phyloP scores from a whole-genome alignment of 768 basidiomycete genomes.

The Dendrothele bispora region DNA sequence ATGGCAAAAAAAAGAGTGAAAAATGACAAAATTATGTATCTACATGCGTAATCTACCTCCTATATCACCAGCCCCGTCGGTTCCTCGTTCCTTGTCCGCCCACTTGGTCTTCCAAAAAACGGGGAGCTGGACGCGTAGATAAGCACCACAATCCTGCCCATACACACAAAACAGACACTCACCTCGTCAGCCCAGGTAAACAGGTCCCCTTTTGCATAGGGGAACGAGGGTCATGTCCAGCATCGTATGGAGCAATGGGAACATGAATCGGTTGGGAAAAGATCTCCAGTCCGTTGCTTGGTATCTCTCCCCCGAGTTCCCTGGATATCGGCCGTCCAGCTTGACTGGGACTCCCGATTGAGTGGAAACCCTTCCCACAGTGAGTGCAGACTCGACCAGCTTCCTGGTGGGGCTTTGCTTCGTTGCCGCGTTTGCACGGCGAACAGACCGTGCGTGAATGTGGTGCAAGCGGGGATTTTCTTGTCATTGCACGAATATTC shows the following conservation, averaged over 20 bases:
- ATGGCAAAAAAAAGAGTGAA: no score
- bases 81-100: no score
- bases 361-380: not conserved
- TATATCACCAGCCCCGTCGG: no score
- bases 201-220: not conserved
- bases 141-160: not conserved
- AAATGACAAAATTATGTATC: no score
- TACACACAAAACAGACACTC: not conserved
- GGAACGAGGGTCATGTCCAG: constrained; percentile 1
- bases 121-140: not conserved
- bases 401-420: not conserved
- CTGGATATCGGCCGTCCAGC: not conserved
- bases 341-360: not conserved
- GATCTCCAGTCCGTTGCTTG: not conserved
- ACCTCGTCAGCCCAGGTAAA: constrained; percentile 1
- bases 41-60: no score
- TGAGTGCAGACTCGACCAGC: not conserved
- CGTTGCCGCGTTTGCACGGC: not conserved
- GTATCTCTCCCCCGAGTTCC: not conserved
- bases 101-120: constrained; percentile 6
- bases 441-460: not conserved
- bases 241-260: not conserved
- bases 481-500: not conserved
- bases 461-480: not conserved
- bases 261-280: constrained; percentile 3